phyloP scores from a whole-genome alignment of 805 yeast genomes.

The Metschnikowia lochheadii region DNA sequence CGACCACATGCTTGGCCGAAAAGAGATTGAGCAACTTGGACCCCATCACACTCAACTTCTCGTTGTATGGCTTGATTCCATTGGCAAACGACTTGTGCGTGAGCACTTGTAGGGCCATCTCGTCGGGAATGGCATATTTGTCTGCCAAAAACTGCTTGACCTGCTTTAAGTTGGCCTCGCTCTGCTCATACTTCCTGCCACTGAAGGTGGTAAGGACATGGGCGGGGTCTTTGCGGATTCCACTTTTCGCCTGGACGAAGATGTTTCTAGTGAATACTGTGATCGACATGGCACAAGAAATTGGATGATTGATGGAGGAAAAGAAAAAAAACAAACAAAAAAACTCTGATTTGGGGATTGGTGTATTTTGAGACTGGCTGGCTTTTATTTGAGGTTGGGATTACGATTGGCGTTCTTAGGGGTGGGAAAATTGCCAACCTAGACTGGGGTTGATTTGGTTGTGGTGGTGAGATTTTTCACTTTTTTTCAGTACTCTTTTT shows the following conservation, averaged over 20 bases:
- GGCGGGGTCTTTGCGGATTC: constrained; percentile 67
- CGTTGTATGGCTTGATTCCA: constrained; percentile 86
- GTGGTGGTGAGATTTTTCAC: constrained; percentile 1
- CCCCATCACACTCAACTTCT: constrained; percentile 73
- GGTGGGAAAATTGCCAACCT: not conserved
- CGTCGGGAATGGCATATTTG: constrained; percentile 54
- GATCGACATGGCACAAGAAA: not conserved
- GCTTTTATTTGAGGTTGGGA: no score
- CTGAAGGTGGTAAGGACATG: constrained; percentile 35
- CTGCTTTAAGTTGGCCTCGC: constrained; percentile 44
- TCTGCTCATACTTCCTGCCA: constrained; percentile 49
- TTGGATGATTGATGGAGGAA: no score
- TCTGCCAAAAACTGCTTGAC: constrained; percentile 46
- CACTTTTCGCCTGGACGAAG: constrained; percentile 56
- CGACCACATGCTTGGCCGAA: constrained; percentile 43
- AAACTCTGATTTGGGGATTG: no score
- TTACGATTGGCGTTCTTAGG: not conserved
- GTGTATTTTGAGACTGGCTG: no score
- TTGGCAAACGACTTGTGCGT: constrained; percentile 95
- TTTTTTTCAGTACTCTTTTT: not conserved
- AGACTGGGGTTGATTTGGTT: not conserved
- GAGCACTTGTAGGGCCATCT: constrained; percentile 67
- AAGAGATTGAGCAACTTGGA: constrained; percentile 52
- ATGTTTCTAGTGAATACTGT: constrained; percentile 23
- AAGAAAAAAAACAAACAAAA: no score